Conservation (phyloP, 257 asterid species). For the Schizonepeta tenuifolia region DNA sequence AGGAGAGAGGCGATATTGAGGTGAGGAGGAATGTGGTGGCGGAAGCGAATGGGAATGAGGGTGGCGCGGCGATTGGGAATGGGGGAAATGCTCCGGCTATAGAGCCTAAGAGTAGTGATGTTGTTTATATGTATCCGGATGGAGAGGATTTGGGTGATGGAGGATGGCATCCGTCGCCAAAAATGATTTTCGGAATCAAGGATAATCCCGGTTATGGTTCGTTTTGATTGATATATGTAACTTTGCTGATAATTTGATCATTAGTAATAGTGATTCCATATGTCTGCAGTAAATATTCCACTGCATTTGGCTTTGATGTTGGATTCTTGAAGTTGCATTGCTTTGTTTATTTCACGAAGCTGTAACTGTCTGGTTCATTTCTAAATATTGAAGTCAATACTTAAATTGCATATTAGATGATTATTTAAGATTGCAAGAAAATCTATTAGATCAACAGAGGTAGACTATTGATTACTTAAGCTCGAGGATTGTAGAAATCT, state of each 20-base stretch:
- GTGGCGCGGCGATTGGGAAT: constrained; percentile 32
- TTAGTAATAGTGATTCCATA: constrained; percentile 1
- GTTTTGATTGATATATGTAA: constrained; percentile 32
- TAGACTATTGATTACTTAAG: constrained; percentile 6
- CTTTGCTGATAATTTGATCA: constrained; percentile 6
- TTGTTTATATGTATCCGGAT: constrained; percentile 43
- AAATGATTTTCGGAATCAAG: constrained; percentile 62
- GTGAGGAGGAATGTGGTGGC: constrained; percentile 43
- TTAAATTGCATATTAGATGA: background rate
- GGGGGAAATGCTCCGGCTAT: constrained; percentile 39
- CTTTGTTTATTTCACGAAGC: background rate
- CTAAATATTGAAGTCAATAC: background rate
- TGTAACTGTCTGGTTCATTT: constrained; percentile 16
- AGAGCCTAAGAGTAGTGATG: constrained; percentile 59
- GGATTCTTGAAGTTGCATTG: constrained; percentile 22
- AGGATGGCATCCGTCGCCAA: constrained; percentile 59
- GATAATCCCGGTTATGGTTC: constrained; percentile 91
- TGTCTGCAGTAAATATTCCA: background rate
- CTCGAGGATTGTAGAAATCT: background rate
- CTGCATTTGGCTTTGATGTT: constrained; percentile 18
- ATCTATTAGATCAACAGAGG: background rate
- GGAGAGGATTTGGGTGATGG: constrained; percentile 62
- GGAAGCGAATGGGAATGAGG: constrained; percentile 46
- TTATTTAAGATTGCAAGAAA: constrained; percentile 14
- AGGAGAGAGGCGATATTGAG: constrained; percentile 45